Conservation (phyloP, 2,329 filamentous ascomycete genomes). For the Aureobasidium lini region DNA sequence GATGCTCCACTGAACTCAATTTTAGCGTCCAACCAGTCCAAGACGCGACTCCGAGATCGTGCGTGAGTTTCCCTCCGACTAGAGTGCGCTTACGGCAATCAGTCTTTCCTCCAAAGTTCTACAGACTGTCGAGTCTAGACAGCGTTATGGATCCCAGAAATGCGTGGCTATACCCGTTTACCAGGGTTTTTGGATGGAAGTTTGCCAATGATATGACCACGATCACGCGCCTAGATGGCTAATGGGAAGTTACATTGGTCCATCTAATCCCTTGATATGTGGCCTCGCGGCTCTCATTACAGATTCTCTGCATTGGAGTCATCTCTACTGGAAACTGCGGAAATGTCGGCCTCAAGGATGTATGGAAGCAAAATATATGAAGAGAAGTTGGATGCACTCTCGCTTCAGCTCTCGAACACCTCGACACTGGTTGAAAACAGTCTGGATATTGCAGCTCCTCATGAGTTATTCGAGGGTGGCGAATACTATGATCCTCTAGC, state of each 20-base stretch:
- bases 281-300: too few species aligned
- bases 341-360: not conserved
- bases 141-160: too few species aligned
- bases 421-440: not conserved
- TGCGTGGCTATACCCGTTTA: not conserved
- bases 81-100: not conserved
- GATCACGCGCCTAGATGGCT: not conserved
- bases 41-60: not conserved
- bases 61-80: not conserved
- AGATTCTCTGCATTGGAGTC: too few species aligned
- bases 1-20: not conserved
- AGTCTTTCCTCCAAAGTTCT: not conserved
- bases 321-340: too few species aligned
- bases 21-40: not conserved
- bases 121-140: too few species aligned
- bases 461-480: not conserved
- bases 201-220: not conserved
- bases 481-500: slow-evolving; percentile 4
- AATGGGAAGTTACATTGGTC: not conserved
- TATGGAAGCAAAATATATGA: not conserved
- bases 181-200: not conserved
- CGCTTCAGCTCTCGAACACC: not conserved
- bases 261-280: not conserved
- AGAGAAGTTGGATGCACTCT: not conserved
- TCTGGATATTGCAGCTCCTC: not conserved